phyloP scores from a whole-genome alignment of 139 green algal genomes.

The Closterium sp. region DNA sequence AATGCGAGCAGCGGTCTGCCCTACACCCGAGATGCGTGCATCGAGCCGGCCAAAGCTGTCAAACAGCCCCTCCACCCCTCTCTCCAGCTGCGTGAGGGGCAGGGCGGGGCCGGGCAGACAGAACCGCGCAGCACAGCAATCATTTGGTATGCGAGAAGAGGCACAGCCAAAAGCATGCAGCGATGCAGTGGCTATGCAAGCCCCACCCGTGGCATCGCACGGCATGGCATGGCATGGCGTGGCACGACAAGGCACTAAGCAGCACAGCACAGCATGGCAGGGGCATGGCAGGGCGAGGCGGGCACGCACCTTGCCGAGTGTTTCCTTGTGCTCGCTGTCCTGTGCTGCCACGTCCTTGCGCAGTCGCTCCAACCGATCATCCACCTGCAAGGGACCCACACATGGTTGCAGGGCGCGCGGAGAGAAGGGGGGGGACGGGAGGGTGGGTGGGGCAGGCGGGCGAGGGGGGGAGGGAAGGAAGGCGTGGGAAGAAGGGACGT shows the following conservation, averaged over 20 bases:
- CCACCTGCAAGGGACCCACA: conserved; percentile 12
- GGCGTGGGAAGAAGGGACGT: background rate
- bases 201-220: background rate
- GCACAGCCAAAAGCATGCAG: background rate
- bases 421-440: background rate
- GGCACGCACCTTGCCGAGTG: background rate
- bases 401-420: background rate
- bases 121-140: background rate
- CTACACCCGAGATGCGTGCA: conserved; percentile 32
- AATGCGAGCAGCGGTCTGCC: conserved; percentile 45
- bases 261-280: background rate
- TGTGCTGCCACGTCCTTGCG: conserved; percentile 28
- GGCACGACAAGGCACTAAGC: too few relatives aligned
- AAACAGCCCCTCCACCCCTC: conserved; percentile 34
- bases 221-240: background rate
- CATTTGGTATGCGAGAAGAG: background rate
- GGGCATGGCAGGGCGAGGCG: background rate
- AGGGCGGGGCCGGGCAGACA: background rate
- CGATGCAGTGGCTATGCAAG: background rate
- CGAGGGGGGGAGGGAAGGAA: background rate
- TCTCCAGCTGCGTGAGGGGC: conserved; percentile 25
- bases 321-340: conserved; percentile 40
- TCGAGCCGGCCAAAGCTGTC: conserved; percentile 42
- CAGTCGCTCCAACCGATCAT: conserved; percentile 17
- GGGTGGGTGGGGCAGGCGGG: background rate